Base-by-base conservation (phyloP, 2,329 filamentous ascomycete genomes). In the Penicillium sp. region DNA sequence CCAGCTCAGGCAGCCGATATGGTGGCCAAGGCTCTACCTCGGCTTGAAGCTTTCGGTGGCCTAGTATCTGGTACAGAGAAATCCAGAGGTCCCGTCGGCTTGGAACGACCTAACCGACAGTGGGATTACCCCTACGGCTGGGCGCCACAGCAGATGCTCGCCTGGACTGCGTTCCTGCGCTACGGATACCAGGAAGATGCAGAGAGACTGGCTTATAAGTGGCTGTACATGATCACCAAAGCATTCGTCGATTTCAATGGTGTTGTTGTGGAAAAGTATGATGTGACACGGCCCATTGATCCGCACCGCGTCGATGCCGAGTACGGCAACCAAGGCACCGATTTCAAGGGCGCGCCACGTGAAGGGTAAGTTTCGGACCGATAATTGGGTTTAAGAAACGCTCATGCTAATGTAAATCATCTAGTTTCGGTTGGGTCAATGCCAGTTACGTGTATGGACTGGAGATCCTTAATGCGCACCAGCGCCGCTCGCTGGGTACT, bases 71-170 rank as follows among this genome's bases (percentile, higher is more conserved):
- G 93, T 53, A 96, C 93, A 0, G 87, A 96, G 71, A 86, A 92
- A 74, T 96, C 91, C 54, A 90, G 95, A 45, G 95, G 95, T 42
- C 79, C 82, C 31, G 81, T 96, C 59, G 87, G 90, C 13, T 76
- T 97, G 39, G 86, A 93, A 66, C 85, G 93, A 48, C 95, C 95
- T 8, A 98, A 97, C 74, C 87, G 95, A 66, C 95, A 99, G 74
- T 99, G 95, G 95, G 95, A 99, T 74, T 98, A 92, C 73, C 95
- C 95, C 0, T 98, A 95, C 71, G 95, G 95, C 58, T 99, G 95
- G 95, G 95, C 95, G 54, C 95, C 95, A 31, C 95, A 99, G 80
- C 95, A 99, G 79, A 98, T 99, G 79, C 85, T 99, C 43, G 93
- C 95, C 1, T 99, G 95, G 95, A 93, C 91, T 1, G 95, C 93